phyloP scores from a whole-genome alignment of 441 rosid genomes.

The Adansonia madagascariensis region DNA sequence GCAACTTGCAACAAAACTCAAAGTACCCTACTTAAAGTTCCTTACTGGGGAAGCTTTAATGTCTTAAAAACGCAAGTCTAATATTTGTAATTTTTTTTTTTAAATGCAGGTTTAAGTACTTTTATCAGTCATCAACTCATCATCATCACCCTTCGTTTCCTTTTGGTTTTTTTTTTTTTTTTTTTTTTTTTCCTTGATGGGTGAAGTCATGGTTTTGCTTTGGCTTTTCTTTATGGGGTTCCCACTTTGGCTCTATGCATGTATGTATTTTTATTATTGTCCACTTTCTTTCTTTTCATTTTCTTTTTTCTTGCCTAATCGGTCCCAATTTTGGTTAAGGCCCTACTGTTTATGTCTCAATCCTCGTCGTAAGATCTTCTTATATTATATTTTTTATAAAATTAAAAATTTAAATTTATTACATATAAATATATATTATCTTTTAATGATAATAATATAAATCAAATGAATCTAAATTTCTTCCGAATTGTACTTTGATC shows the following conservation, averaged over 20 bases:
- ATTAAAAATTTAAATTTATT: no score
- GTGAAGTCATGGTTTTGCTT: constrained; percentile 34
- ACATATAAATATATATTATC: no score
- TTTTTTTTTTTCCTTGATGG: not conserved
- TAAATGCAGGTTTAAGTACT: not conserved
- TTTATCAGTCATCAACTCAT: not conserved
- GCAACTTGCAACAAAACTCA: no score
- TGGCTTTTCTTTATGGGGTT: constrained; percentile 17
- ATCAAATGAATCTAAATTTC: no score
- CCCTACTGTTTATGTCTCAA: constrained; percentile 10
- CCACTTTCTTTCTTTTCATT: not conserved
- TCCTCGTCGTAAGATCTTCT: constrained; percentile 33
- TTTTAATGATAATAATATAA: no score
- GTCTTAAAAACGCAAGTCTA: constrained; percentile 10
- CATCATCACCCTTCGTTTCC: not conserved
- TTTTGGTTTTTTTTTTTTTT: not conserved
- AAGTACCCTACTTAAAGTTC: constrained; percentile 32
- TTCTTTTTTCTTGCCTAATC: not conserved
- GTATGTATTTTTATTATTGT: not conserved
- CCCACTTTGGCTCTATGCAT: constrained; percentile 20
- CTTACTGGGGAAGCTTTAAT: constrained; percentile 37
- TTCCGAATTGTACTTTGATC: not conserved
- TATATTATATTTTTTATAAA: constrained; percentile 10
- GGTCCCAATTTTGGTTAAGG: not conserved
- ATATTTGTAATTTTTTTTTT: no score